Conservation (phyloP, 2,329 filamentous ascomycete genomes). For the Mycosphaerelloides madeirae region DNA sequence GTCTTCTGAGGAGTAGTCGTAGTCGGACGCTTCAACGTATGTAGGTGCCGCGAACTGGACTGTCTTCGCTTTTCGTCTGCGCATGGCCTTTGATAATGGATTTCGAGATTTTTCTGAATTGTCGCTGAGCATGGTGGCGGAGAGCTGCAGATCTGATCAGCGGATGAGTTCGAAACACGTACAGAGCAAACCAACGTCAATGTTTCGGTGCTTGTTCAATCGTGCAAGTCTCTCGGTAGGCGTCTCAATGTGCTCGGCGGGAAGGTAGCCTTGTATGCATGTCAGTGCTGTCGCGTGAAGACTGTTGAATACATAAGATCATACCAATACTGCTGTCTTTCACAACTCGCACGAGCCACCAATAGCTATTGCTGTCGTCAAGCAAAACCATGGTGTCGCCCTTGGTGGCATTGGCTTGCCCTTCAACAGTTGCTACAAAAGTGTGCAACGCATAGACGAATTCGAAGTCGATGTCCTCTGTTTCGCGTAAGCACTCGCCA, state of each 20-base stretch:
- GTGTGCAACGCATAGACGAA: slow-evolving; percentile 98
- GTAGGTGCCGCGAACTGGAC: slow-evolving; percentile 82
- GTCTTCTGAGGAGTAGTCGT: slow-evolving; percentile 79
- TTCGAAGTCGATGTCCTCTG: slow-evolving; percentile 99
- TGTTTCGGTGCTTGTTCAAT: slow-evolving; percentile 95
- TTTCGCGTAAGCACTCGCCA: slow-evolving; percentile 78
- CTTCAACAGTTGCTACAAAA: slow-evolving; percentile 95
- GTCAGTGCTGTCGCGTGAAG: slow-evolving; percentile 2
- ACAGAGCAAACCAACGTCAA: slow-evolving; percentile 64
- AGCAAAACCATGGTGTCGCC: slow-evolving; percentile 98
- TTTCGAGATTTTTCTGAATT: slow-evolving; percentile 76
- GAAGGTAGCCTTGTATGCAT: slow-evolving; percentile 70
- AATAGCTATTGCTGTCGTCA: slow-evolving; percentile 98
- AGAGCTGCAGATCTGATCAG: slow-evolving; percentile 47
- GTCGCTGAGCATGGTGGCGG: slow-evolving; percentile 66
- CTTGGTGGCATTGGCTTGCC: slow-evolving; percentile 96
- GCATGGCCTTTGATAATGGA: slow-evolving; percentile 77
- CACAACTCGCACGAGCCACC: slow-evolving; percentile 96
- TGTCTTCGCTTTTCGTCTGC: slow-evolving; percentile 74
- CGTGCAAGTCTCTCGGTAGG: slow-evolving; percentile 90
- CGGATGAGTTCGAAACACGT: slow-evolving; percentile 14
- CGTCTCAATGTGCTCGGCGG: slow-evolving; percentile 96
- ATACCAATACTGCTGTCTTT: slow-evolving; percentile 92
- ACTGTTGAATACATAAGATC: slow-evolving; percentile 18
- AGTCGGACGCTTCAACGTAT: slow-evolving; percentile 81